Evolutionary conservation across 2,329 filamentous ascomycete species (phyloP), one percentile per base, ranked within the genome.

Genomic region (Fusarium secorum): DNA sequence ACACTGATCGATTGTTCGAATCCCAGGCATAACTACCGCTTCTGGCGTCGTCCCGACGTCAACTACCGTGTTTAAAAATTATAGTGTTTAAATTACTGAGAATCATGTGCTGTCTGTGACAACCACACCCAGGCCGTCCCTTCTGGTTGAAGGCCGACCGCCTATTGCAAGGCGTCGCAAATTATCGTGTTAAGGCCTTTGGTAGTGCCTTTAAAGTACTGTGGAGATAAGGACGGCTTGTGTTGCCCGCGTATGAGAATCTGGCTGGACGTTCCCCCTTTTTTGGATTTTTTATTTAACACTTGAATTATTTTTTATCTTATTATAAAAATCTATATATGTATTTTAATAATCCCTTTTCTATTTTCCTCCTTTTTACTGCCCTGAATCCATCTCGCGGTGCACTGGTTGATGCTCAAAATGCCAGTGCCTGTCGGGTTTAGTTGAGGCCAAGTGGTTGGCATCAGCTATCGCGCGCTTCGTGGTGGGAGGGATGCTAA

Each of bases 171-270:
- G 58, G 58, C 51, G 22, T 28, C 51, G 22, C 22, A 14, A 60
- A 46, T 11, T 13, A 49, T 10, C 26, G 44, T 46, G n/a, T 20
- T 22, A 30, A 48, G 60, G 56, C 64, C n/a, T 60, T 52, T 36
- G 57, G 67, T 70, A 71, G 67, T 68, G 67, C 62, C 67, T 61
- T 54, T 18, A 22, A 66, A 66, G 64, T 54, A 41, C 66, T 64
- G 45, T 38, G 53, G 52, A 64, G 39, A 41, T 17, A 48, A 59
- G 20, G 20, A 26, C 3, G 7, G n/a, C 32, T 38, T 38, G 24
- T 38, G 33, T 39, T 52, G 48, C 48, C 33, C 48, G 20, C 33
- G 33, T 38, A 26, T 11, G 32, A 52, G 46, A 49, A n/a, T 15
- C 9, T 3, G 24, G 48, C 24, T 13, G 13, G 18, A 38, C 7